These are phyloP conservation scores for Hericium coralloides DNA, from an alignment of 768 basidiomycete genomes.

Conservation along the genomic window DNA sequence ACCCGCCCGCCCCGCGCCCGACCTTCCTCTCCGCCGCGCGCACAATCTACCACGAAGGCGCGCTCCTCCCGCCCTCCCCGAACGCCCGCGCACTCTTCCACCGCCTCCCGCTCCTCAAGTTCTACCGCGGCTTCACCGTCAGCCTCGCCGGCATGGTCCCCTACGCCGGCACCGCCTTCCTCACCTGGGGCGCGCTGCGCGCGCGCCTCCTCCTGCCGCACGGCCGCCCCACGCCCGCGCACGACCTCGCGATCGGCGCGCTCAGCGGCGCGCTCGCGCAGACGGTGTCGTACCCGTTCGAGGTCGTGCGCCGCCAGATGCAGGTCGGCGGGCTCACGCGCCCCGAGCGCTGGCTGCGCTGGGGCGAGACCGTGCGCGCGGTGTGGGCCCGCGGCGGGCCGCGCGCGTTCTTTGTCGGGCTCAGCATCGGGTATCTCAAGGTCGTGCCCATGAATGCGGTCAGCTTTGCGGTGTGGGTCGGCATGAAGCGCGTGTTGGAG, in stretches of 20 bases:
- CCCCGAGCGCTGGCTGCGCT: slow-evolving; percentile 70
- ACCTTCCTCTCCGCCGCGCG: slow-evolving; percentile 47
- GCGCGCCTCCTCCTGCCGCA: slow-evolving; percentile 45
- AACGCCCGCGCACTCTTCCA: slow-evolving; percentile 31
- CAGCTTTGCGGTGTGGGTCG: slow-evolving; percentile 87
- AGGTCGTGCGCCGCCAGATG: slow-evolving; percentile 87
- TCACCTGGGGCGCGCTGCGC: slow-evolving; percentile 79
- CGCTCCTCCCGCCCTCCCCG: slow-evolving; percentile 18
- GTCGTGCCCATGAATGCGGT: slow-evolving; percentile 95
- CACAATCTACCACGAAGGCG: slow-evolving; percentile 64
- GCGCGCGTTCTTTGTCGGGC: slow-evolving; percentile 86
- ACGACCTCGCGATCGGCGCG: slow-evolving; percentile 79
- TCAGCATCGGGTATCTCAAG: slow-evolving; percentile 89
- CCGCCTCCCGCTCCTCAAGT: slow-evolving; percentile 71
- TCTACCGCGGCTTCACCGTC: slow-evolving; percentile 96
- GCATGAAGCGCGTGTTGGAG: slow-evolving; percentile 46
- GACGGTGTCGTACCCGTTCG: slow-evolving; percentile 91
- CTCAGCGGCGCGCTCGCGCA: slow-evolving; percentile 79
- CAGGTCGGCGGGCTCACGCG: slow-evolving; percentile 84
- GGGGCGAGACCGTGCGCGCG: slow-evolving; percentile 63
- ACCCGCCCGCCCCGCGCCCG: slow-evolving; percentile 21
- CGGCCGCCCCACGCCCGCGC: slow-evolving; percentile 24
- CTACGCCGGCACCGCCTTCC: slow-evolving; percentile 91
- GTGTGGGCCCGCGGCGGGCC: slow-evolving; percentile 67
- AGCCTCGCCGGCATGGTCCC: slow-evolving; percentile 90